A percentile compares a stretch with the other conserved stretches of the same genome.
phyloP scores from a whole-genome alignment of 2,329 filamentous ascomycete species.

The Aquanectria penicillioides region DNA sequence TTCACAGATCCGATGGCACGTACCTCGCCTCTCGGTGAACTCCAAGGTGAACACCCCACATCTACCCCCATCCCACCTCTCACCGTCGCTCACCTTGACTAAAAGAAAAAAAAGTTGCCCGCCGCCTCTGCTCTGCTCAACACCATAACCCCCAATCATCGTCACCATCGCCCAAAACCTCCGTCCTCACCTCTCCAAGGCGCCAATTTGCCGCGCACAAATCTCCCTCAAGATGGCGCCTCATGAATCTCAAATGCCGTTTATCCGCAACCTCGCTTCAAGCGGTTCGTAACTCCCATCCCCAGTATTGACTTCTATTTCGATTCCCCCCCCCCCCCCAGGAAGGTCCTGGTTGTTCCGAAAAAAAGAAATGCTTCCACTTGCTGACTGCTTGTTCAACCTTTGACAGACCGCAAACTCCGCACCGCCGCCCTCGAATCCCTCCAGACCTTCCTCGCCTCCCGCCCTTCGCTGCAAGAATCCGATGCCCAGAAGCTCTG shows the following conservation, averaged over 20 bases:
- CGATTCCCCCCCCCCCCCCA: no score
- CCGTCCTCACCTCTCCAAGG: not conserved
- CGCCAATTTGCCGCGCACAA: constrained; percentile 29
- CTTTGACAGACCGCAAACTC: constrained; percentile 75
- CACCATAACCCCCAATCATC: constrained; percentile 23
- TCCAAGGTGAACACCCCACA: no score
- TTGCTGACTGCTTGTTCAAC: constrained; percentile 9
- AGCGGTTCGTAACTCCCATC: constrained; percentile 70
- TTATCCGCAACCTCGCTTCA: constrained; percentile 84
- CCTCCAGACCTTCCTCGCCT: constrained; percentile 80
- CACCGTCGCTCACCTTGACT: not conserved
- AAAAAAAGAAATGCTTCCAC: not conserved
- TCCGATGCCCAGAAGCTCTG: constrained; percentile 87
- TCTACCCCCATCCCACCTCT: no score
- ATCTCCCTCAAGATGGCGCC: constrained; percentile 33
- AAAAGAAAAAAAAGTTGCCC: constrained; percentile 31
- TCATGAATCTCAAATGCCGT: constrained; percentile 68
- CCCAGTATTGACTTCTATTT: not conserved
- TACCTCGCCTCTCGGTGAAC: no score
- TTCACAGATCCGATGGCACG: no score
- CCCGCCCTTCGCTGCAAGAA: constrained; percentile 66
- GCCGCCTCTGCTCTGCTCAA: constrained; percentile 28
- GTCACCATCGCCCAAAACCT: constrained; percentile 12
- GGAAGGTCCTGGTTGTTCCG: no score
- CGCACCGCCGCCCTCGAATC: constrained; percentile 81